Evolutionary conservation across 345 rosid genomes (phyloP), one percentile per base, ranked within the genome.

Genomic region (Acer yangbiense): DNA sequence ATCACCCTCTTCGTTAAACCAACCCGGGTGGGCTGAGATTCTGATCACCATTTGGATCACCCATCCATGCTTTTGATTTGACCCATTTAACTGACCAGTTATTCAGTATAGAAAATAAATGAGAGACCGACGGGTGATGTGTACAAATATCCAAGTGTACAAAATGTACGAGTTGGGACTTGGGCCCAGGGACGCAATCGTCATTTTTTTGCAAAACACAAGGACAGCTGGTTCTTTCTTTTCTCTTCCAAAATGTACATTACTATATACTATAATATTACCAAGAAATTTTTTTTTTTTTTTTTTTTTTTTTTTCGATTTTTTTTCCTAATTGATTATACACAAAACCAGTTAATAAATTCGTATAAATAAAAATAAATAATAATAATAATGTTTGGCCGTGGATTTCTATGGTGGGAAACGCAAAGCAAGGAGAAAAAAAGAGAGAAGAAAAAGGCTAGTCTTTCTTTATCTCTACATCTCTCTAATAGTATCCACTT

Each of bases 331-430:
- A 29, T 29, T 29, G 61, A 18, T 58, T 58, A 9, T 58, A 9
- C 23, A 9, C 11, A 20, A 60, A 18, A 18, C 21, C 11, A 8
- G 58, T 60, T 58, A 20, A 60, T 20, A 20, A 21, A 20, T 7
- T 10, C 64, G 20, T 60, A 7, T n/a, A 60, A 18, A 18, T 60
- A 20, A 7, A 18, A 57, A 57, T 2, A 7, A 6, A 57, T 18
- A 57, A 61, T 17, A 64, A 48, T 17, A 25, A 65, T 65, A 29
- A 55, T 73, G 75, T 62, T 50, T 20, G 71, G 74, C 79, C 79
- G 67, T 77, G 80, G 79, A 74, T 80, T 81, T 83, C 85, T 83
- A 82, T 65, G 86, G 89, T 78, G 87, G 87, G 83, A 76, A 88
- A 81, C 77, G 86, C 83, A 76, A 83, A 85, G 82, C 76, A 44